Percentiles rank a stretch among this genome's conserved stretches.
Evolutionary conservation across 306 rosid genomes (phyloP).

Genomic region (apple (Malus domestica)): ASM211411v1 NC_041801.1:11508001-11508500

Average conservation of each 20-base stretch:
- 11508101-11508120: no score
- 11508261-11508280: background rate
- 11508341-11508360: background rate
- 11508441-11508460: slow-evolving; percentile 79
- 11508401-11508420: slow-evolving; percentile 96
- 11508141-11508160: background rate
- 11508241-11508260: background rate
- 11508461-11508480: slow-evolving; percentile 70
- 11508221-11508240: slow-evolving; percentile 5
- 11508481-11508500: slow-evolving; percentile 78
- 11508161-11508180: slow-evolving; percentile 48
- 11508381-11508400: slow-evolving; percentile 18
- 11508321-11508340: background rate
- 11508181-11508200: slow-evolving; percentile 12
- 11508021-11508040: no score
- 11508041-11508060: no score
- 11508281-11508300: background rate
- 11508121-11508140: no score
- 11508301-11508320: background rate
- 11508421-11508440: slow-evolving; percentile 74
- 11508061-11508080: no score
- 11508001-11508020: no score
- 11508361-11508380: background rate
- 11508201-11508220: background rate
- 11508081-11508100: no score